Base-by-base conservation (phyloP, 192 early-diverging fungal species). In the Linnemannia zychae region DNA sequence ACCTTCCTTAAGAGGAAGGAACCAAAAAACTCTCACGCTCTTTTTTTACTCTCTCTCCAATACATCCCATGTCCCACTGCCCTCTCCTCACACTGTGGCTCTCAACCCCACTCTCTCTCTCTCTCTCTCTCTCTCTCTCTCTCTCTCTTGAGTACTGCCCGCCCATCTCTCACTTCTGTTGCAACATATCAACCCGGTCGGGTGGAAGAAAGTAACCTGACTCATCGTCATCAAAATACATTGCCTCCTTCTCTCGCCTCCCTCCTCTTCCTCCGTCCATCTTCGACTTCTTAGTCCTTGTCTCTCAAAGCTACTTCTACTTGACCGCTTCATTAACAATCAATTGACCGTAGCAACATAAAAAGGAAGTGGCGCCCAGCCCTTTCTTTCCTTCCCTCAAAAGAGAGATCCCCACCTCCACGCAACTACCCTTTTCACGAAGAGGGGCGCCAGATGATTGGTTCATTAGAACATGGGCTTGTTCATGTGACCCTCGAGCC, bases 1-100 rank as follows among this genome's bases (percentile, higher is more conserved):
- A 73, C 60, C 31, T 20, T 12, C 72, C 81, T 67, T 68, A 82
- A 46, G 2, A 76, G 81, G 81, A 72, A 82, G 49, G 75, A 31
- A 37, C 40, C 0, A 34, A 57, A 15, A 69, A 72, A 77, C 71
- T 77, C 77, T 71, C 78, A 80, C 78, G 71, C 78, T 74, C 53
- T 74, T 80, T 74, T 69, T 75, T 66, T 48, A 5, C 22, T 33
- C 67, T 20, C 38, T 36, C 18, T 48, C 48, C 44, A 79, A 16
- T 13, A 67, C 31, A 46, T 67, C 68, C 22, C 24, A 22, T 22
- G 7, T 28, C 18, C 36, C 66, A n/a, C n/a, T n/a, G n/a, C 9
- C 24, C 36, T 67, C 34, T 37, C 31, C 20, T 38, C 15, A 12
- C 66, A 18, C 67, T 38, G 12, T 38, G 6, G 34, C 31, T 67